Conservation (phyloP, 306 rosid genomes). For the Cucumis hystrix region DNA sequence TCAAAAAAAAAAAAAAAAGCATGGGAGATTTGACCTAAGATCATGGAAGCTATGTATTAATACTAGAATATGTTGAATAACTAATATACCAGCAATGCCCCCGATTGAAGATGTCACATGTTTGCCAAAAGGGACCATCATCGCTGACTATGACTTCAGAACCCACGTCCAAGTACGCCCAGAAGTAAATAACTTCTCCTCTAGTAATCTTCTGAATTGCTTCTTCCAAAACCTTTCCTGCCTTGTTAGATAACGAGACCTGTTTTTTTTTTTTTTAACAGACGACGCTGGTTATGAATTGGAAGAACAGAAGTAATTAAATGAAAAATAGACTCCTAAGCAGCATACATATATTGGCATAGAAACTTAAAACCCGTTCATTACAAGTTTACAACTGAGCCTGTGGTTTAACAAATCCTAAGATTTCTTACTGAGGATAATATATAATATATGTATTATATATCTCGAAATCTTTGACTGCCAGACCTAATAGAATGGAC, state of each 20-base stretch:
- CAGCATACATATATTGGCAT: background rate
- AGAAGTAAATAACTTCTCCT: constrained; percentile 78
- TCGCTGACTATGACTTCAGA: constrained; percentile 25
- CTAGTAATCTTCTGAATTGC: constrained; percentile 34
- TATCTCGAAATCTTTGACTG: background rate
- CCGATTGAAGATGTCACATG: constrained; percentile 77
- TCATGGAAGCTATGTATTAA: background rate
- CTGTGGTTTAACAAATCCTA: background rate
- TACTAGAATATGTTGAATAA: constrained; percentile 8
- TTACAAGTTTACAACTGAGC: background rate
- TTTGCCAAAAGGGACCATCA: constrained; percentile 69
- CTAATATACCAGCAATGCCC: constrained; percentile 68
- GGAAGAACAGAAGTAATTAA: background rate
- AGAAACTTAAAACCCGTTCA: background rate
- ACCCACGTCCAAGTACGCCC: constrained; percentile 59
- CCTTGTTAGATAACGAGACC: constrained; percentile 57
- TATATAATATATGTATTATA: background rate
- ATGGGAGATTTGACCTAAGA: background rate
- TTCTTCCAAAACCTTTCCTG: constrained; percentile 57
- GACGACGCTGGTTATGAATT: constrained; percentile 7
- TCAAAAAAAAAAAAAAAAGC: too few species aligned
- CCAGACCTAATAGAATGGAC: background rate
- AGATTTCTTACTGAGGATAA: background rate
- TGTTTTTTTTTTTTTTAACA: constrained; percentile 14
- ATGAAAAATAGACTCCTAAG: background rate